Evolutionary conservation across 192 early-diverging fungal genomes (phyloP).

Genomic region (Linnemannia exigua): DNA sequence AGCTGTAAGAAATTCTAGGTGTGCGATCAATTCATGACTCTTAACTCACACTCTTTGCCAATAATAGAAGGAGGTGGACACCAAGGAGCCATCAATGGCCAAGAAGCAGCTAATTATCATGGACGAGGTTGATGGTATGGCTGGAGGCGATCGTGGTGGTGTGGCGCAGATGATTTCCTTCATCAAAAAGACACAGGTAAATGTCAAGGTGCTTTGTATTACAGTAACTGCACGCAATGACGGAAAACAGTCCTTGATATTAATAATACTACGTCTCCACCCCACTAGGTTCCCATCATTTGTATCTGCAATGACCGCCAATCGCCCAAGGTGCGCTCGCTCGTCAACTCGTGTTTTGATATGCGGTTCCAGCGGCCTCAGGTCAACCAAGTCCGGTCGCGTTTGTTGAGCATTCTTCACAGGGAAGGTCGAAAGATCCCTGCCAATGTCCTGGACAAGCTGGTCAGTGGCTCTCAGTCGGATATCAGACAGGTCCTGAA

Average conservation of each 20-base stretch:
- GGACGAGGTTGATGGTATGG: slow-evolving; percentile 99
- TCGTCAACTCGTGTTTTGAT: slow-evolving; percentile 89
- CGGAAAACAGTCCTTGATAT: neutral
- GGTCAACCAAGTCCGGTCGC: slow-evolving; percentile 78
- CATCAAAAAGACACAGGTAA: slow-evolving; percentile 89
- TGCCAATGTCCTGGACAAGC: slow-evolving; percentile 83
- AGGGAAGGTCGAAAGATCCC: slow-evolving; percentile 84
- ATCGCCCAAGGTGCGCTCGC: slow-evolving; percentile 85
- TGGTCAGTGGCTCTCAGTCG: slow-evolving; percentile 83
- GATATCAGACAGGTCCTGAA: slow-evolving; percentile 99
- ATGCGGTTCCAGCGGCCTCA: slow-evolving; percentile 83
- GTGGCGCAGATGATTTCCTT: slow-evolving; percentile 87
- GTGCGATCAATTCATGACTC: too few species aligned
- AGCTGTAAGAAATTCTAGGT: neutral
- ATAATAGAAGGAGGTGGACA: slow-evolving; percentile 21
- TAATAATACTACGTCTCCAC: too few species aligned
- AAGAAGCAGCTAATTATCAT: slow-evolving; percentile 88
- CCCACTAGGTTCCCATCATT: slow-evolving; percentile 88
- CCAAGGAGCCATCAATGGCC: slow-evolving; percentile 31
- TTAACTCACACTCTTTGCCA: neutral
- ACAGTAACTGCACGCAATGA: neutral
- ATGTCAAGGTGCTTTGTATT: neutral
- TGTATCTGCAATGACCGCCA: slow-evolving; percentile 98
- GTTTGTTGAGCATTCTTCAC: slow-evolving; percentile 77
- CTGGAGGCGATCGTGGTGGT: slow-evolving; percentile 96